Base-by-base conservation (phyloP, 306 rosid species). In the Sophora flavescens region DNA sequence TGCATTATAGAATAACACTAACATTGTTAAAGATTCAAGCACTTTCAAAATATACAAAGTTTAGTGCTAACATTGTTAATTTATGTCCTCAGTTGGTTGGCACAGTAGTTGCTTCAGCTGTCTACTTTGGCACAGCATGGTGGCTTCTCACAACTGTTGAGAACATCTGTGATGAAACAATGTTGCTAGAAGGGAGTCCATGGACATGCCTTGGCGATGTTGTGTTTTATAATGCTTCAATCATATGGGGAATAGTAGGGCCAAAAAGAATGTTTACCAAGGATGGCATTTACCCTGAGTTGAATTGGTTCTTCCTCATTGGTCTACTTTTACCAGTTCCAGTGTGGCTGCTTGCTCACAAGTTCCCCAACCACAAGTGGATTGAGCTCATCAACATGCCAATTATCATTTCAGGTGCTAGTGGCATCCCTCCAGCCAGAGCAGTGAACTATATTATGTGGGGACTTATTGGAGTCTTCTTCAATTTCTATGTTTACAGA, bases 191-290 rank as follows among this genome's bases (percentile, higher is more conserved):
- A 6, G 91, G 89, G 4, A 93, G 96, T 75, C 93, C 96, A 39
- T 93, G 96, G 94, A 91, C 91, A 22, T 91, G 96, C 73, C 95
- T 96, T 0, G 84, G 84, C 0, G 90, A 85, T 9, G 86, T 84
- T 11, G 95, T 93, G 16, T 86, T 91, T 48, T 93, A 86, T 70
- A 86, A 85, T 48, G 98, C 98, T 32, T 93, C 98, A 4, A 85
- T 93, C 59, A 90, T 90, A 56, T 93, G 98, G 96, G 96, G 98
- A 18, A 28, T 90, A 0, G 80, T 91, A 6, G 96, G 98, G 6
- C 96, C 98, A 0, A n/a, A 62, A 2, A 86, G 86, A 57, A 89
- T 91, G 95, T 88, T 93, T 70, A 65, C 84, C 0, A 77, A 26
- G 11, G 77, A 77, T 0, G 98, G 97, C 0, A 3, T 76, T 5